phyloP scores from a whole-genome alignment of 73 alveolate species.

The Tetrahymena malaccensis region DNA sequence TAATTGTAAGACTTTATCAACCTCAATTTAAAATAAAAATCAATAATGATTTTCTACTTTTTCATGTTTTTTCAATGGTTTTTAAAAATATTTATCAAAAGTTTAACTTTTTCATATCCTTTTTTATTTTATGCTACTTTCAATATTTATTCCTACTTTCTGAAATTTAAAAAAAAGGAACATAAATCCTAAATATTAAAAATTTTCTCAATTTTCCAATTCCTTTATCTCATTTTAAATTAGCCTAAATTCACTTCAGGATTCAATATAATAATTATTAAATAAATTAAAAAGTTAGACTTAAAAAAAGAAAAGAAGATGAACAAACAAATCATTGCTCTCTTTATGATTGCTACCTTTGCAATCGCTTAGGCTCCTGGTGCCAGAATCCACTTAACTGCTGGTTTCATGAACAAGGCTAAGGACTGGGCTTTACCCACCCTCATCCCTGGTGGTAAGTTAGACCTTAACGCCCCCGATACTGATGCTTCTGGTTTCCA shows the following conservation, averaged over 20 bases:
- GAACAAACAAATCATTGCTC: background rate
- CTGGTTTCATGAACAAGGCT: background rate
- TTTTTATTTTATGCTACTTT: background rate
- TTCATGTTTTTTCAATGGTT: background rate
- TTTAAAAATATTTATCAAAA: no score
- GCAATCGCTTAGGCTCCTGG: background rate
- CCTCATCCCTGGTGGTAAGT: background rate
- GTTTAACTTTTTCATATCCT: background rate
- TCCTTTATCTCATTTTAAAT: background rate
- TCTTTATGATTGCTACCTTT: background rate
- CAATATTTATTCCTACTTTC: no score
- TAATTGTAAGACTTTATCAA: no score
- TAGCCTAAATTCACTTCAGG: background rate
- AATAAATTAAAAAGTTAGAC: background rate
- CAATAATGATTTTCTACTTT: background rate
- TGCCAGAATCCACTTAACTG: background rate
- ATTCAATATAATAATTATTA: background rate
- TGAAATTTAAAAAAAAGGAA: no score
- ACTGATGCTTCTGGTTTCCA: background rate
- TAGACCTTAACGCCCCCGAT: background rate
- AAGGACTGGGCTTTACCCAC: background rate
- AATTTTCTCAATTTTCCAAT: background rate
- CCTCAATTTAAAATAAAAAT: no score
- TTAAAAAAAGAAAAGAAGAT: background rate
- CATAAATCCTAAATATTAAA: background rate